Evolutionary conservation across 2,329 filamentous ascomycete genomes (phyloP).

Genomic region (Chalara sp.): DNA sequence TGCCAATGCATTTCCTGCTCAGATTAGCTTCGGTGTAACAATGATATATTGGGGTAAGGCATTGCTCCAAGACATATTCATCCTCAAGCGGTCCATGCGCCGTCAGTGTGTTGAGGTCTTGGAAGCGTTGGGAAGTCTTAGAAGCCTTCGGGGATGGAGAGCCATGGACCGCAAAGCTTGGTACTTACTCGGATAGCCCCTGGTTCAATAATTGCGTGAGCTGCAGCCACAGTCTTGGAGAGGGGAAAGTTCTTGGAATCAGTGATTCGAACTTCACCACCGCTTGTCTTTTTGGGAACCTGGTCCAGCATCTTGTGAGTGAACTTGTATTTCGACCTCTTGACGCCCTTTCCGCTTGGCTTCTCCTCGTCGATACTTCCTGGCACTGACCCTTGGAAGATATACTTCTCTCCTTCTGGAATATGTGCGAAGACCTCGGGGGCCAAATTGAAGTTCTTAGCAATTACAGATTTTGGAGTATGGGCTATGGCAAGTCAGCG

Average conservation of each 20-base stretch:
- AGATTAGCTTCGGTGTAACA: too few relatives aligned
- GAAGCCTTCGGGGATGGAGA: too few relatives aligned
- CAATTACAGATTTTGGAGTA: constrained; percentile 64
- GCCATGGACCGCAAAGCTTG: too few relatives aligned
- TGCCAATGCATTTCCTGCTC: constrained; percentile 66
- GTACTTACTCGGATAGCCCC: constrained; percentile 7
- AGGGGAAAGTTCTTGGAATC: constrained; percentile 70
- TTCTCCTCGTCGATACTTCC: constrained; percentile 59
- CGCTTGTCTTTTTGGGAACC: constrained; percentile 55
- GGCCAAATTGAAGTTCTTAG: constrained; percentile 68
- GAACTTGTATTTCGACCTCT: constrained; percentile 62
- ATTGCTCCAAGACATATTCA: too few relatives aligned
- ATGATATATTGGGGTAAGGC: too few relatives aligned
- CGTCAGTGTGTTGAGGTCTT: too few relatives aligned
- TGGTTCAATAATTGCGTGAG: constrained; percentile 63
- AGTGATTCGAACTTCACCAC: constrained; percentile 65
- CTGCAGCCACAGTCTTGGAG: constrained; percentile 66
- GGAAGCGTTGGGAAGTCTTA: too few relatives aligned
- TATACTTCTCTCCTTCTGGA: constrained; percentile 64
- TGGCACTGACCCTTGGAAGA: constrained; percentile 64
- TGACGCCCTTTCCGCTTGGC: constrained; percentile 53
- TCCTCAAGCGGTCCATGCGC: too few relatives aligned
- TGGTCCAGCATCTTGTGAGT: constrained; percentile 69
- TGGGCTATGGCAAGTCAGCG: constrained; percentile 34
- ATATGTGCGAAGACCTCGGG: constrained; percentile 64